Conservation (phyloP, 2,329 filamentous ascomycete species). For the Pseudogymnoascus sp. region DNA sequence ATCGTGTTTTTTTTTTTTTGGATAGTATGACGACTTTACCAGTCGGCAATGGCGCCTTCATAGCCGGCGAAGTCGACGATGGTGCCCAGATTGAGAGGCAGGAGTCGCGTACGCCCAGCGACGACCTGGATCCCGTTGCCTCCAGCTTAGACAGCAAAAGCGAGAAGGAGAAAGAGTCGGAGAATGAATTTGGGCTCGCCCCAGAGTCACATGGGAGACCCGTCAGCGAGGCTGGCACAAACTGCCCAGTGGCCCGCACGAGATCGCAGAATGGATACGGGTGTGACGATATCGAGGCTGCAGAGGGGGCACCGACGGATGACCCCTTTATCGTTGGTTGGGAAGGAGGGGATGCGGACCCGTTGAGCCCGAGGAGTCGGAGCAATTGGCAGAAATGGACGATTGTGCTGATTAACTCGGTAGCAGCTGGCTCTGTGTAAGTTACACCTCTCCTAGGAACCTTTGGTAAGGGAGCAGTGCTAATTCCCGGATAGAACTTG, state of each 20-base stretch:
- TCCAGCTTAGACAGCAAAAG: background rate
- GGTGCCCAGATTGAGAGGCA: background rate
- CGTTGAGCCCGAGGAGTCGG: conserved; percentile 66
- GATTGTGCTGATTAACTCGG: conserved; percentile 66
- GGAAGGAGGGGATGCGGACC: conserved; percentile 65
- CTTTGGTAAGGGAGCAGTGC: background rate
- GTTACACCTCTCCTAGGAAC: conserved; percentile 31
- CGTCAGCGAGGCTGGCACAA: background rate
- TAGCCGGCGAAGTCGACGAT: background rate
- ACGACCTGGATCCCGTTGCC: background rate
- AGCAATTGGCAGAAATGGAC: conserved; percentile 63
- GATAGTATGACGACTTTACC: background rate
- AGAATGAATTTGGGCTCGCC: background rate
- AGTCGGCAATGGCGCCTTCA: background rate
- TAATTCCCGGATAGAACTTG: conserved; percentile 55
- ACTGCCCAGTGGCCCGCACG: background rate
- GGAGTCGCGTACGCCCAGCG: background rate
- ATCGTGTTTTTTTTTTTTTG: background rate
- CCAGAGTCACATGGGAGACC: background rate
- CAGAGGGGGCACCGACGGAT: conserved; percentile 24
- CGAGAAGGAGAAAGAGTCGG: background rate
- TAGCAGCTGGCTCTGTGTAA: conserved; percentile 71
- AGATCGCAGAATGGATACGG: conserved; percentile 29
- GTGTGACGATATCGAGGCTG: conserved; percentile 20
- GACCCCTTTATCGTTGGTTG: conserved; percentile 63